Evolutionary conservation across 2,329 filamentous ascomycete genomes (phyloP).

Genomic region (Trichoderma oligosporum): DNA sequence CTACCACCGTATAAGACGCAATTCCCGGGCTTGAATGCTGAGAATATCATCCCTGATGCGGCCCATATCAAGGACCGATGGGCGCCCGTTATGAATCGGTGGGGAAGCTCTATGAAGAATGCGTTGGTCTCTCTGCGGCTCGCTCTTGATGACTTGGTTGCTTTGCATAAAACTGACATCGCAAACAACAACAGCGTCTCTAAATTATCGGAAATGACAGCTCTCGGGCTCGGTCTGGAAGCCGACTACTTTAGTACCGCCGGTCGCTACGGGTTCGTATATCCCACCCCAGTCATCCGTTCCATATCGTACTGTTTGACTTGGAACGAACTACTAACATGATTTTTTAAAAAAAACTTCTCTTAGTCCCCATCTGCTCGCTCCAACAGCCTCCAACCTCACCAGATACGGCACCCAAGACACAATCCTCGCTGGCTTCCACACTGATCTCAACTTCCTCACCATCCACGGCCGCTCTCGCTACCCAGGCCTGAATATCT

Average conservation of each 20-base stretch:
- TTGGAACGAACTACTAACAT: too few relatives aligned
- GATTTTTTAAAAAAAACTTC: background rate
- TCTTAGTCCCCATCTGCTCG: conserved; percentile 56
- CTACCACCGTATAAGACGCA: conserved; percentile 50
- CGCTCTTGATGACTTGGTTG: background rate
- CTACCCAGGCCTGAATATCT: conserved; percentile 59
- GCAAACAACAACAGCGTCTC: conserved; percentile 42
- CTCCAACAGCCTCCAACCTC: conserved; percentile 58
- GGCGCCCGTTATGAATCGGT: conserved; percentile 53
- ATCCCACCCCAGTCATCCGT: too few relatives aligned
- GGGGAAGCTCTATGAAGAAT: conserved; percentile 58
- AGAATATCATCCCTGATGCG: conserved; percentile 52
- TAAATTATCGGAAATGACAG: conserved; percentile 56
- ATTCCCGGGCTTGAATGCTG: conserved; percentile 54
- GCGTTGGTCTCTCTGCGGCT: conserved; percentile 40
- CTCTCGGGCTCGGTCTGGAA: conserved; percentile 52
- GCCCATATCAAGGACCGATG: conserved; percentile 48
- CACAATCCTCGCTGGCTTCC: conserved; percentile 61
- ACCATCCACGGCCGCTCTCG: conserved; percentile 62
- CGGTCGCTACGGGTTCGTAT: conserved; percentile 50
- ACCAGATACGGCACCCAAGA: conserved; percentile 48
- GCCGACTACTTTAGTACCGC: conserved; percentile 52
- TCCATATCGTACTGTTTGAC: too few relatives aligned
- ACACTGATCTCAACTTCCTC: conserved; percentile 62
- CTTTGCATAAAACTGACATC: background rate